Evolutionary conservation across 768 basidiomycete species (phyloP), one percentile per base, ranked within the genome.

Genomic region (Tephrocybe sp.): DNA sequence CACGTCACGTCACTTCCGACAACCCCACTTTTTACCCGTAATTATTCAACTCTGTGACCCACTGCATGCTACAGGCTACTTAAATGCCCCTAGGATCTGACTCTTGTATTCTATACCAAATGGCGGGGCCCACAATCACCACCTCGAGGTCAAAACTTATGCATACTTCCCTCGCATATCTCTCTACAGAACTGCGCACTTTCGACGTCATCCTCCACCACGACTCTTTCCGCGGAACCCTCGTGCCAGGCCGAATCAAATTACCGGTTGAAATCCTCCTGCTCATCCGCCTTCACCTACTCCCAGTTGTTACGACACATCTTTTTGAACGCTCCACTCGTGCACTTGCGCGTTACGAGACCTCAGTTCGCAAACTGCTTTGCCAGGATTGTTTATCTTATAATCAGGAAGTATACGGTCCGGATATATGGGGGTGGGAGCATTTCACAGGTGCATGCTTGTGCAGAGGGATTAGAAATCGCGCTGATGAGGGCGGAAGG

Each of bases 241-340:
- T 44, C 37, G 51, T 61, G 36, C 36, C 48, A 21, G 51, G 43
- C 30, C 56, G 46, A 45, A 44, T 52, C 0, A 47, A 57, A 15
- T 63, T 84, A 18, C 82, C 82, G 13, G 55, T 72, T 18, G 83
- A 84, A 52, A 54, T 83, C n/a, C 70, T 82, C 35, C 68, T 80
- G 30, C 56, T 74, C 56, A 75, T 84, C 52, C 79, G 82, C 37
- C 63, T 64, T 15, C 68, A 75, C 37, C 70, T 84, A 28, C 66
- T 78, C 48, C 68, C 73, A 5, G 46, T 64, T 19, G 62, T 82
- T 53, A 74, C 77, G 15, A 58, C 60, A 21, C 61, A 72, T 21
- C 71, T 78, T 51, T 64, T 78, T 51, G 56, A 58, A 37, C 66
- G 69, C 27, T 80, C 82, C 24, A 62, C 69, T 16, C 51, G 61